These are phyloP conservation scores for Aspergillus texensis DNA, from an alignment of 2,329 filamentous ascomycete species.

Conservation along the genomic window DNA sequence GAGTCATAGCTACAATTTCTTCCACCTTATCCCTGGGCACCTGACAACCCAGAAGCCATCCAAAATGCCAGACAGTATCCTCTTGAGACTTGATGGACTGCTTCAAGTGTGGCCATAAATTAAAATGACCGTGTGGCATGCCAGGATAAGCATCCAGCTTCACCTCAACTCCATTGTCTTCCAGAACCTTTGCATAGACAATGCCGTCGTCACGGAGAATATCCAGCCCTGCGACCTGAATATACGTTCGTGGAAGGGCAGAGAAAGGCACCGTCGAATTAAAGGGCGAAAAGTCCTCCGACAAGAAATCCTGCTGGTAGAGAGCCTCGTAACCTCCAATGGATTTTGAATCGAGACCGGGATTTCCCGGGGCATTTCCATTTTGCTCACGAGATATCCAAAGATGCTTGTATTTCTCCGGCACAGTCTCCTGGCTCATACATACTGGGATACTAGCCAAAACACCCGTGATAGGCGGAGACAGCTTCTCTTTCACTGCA, in stretches of 20 bases:
- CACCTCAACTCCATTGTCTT: neutral
- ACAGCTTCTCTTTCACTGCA: neutral
- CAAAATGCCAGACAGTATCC: neutral
- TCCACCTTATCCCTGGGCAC: neutral
- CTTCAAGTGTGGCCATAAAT: neutral
- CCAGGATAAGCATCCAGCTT: neutral
- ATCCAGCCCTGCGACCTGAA: neutral
- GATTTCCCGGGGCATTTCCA: neutral
- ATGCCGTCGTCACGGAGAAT: neutral
- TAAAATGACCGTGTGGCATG: neutral
- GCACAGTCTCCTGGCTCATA: neutral
- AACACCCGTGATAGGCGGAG: neutral
- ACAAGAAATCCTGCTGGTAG: neutral
- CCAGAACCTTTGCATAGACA: neutral
- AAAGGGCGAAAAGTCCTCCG: neutral
- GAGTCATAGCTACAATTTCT: neutral
- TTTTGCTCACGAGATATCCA: neutral
- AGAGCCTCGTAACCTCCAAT: neutral
- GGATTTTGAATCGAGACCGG: neutral
- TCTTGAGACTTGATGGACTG: neutral
- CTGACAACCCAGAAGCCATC: neutral
- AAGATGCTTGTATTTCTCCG: neutral
- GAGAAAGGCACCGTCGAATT: neutral
- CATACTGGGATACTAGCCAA: neutral
- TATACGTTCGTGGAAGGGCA: neutral